These are phyloP conservation scores for Ophiostoma triangulosporum DNA, from an alignment of 2,329 filamentous ascomycete species.

Conservation along the genomic window DNA sequence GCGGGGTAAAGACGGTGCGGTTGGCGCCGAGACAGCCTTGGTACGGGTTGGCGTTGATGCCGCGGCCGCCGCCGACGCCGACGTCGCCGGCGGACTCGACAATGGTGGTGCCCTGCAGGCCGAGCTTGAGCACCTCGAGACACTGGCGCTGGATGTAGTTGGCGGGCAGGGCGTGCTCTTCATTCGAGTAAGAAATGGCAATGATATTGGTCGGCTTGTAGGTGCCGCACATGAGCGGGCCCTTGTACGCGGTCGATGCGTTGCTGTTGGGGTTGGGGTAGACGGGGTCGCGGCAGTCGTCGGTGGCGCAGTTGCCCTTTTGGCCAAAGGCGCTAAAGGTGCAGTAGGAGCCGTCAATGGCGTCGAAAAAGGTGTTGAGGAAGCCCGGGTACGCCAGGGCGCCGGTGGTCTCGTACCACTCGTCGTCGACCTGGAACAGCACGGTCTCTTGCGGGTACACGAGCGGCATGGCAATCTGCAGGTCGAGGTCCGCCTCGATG, in stretches of 20 bases:
- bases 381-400: constrained; percentile 14
- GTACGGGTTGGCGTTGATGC: constrained; percentile 4
- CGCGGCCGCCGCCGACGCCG: constrained; percentile 28
- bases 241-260: constrained; percentile 32
- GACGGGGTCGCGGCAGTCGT: constrained; percentile 29
- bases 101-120: constrained; percentile 33
- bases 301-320: constrained; percentile 26
- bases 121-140: constrained; percentile 39
- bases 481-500: constrained; percentile 32
- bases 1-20: constrained; percentile 16
- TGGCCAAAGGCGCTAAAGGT: constrained; percentile 32
- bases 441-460: constrained; percentile 35
- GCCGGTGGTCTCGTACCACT: constrained; percentile 16
- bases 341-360: constrained; percentile 38
- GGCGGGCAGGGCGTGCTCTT: constrained; percentile 37
- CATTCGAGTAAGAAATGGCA: constrained; percentile 41
- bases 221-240: constrained; percentile 23
- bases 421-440: constrained; percentile 19
- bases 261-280: constrained; percentile 30
- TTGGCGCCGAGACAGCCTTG: constrained; percentile 24
- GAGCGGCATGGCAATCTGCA: constrained; percentile 33
- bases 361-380: constrained; percentile 29
- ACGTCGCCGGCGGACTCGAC: constrained; percentile 35
- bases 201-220: constrained; percentile 41
- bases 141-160: constrained; percentile 40